Evolutionary conservation across 768 basidiomycete species (phyloP), one percentile per base, ranked within the genome.

Genomic region (Tubosaeta sp.): DNA sequence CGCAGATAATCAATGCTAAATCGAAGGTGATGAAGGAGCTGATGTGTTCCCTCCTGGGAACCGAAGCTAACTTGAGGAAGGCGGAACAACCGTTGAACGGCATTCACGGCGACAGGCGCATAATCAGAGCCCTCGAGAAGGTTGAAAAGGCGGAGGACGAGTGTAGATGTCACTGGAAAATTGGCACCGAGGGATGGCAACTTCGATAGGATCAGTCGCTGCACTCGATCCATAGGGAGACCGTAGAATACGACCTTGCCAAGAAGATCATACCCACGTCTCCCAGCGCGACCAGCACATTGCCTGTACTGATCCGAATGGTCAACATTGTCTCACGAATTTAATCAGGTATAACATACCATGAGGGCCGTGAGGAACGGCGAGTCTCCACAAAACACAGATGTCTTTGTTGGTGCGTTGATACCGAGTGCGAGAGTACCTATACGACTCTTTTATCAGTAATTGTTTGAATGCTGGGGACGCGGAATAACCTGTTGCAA

Each of bases 191-290:
- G 73, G 12, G 78, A 74, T 5, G 83, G 87, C 21, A 84, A 71
- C 57, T 73, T 79, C 14, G 87, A 88, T 1, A 86, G 65, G 6
- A 83, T 70, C 22, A 89, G 68, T 24, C 84, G 78, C 54, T 84
- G 79, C 4, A 85, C 78, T 35, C 83, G 75, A 51, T 83, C 79
- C 61, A 83, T 73, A 4, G 83, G 67, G 7, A 88, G 61, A 21
- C 84, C 86, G 58, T 84, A 86, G 69, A 89, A 88, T 2, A 88
- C 72, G 34, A 87, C 85, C 46, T 83, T 84, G 7, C 86, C 86
- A 0, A 83, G 71, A 6, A 83, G 73, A 58, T 87, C 85, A 52
- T 75, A 86, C 2, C 86, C 86, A 59, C 86, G 76, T 38, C 86
- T 77, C 51, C 86, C 86, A 35, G 86, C 86, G 63, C 86, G 76